These are phyloP conservation scores for Ajuga chamaepitys DNA, from an alignment of 257 asterid species.

Conservation along the genomic window DNA sequence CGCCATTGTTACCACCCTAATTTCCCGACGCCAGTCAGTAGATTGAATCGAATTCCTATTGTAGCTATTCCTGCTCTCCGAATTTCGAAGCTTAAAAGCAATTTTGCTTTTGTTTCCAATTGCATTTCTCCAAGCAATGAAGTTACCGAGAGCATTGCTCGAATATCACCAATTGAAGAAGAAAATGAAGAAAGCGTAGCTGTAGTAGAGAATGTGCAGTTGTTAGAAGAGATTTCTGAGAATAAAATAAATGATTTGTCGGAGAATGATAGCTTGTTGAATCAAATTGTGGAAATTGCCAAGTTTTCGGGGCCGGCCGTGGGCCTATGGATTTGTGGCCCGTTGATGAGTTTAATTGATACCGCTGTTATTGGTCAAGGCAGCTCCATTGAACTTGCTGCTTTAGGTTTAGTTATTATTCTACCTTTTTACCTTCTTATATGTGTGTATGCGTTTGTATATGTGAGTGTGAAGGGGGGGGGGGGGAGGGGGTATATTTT, in stretches of 20 bases:
- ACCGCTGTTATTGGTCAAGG: constrained; percentile 93
- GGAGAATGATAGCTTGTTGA: constrained; percentile 52
- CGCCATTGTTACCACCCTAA: constrained; percentile 17
- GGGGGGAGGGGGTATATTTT: too few relatives aligned
- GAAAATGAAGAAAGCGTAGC: constrained; percentile 17
- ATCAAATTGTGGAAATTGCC: constrained; percentile 72
- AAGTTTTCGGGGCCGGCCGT: constrained; percentile 96
- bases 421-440: not conserved
- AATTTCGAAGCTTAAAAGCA: constrained; percentile 6
- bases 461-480: too few relatives aligned
- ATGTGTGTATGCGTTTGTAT: not conserved
- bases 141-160: constrained; percentile 19
- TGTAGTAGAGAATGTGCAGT: constrained; percentile 21
- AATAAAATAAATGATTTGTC: constrained; percentile 33
- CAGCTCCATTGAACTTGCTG: constrained; percentile 91
- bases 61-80: constrained; percentile 1
- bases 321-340: constrained; percentile 91
- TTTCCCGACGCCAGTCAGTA: constrained; percentile 7
- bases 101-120: constrained; percentile 13
- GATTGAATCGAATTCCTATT: constrained; percentile 10
- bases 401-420: constrained; percentile 52
- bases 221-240: constrained; percentile 11
- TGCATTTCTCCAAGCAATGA: constrained; percentile 47
- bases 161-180: constrained; percentile 20
- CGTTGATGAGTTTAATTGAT: constrained; percentile 92